Evolutionary conservation across 495 filamentous ascomycete species (phyloP).

Genomic region (Bacidia gigantensis): DNA sequence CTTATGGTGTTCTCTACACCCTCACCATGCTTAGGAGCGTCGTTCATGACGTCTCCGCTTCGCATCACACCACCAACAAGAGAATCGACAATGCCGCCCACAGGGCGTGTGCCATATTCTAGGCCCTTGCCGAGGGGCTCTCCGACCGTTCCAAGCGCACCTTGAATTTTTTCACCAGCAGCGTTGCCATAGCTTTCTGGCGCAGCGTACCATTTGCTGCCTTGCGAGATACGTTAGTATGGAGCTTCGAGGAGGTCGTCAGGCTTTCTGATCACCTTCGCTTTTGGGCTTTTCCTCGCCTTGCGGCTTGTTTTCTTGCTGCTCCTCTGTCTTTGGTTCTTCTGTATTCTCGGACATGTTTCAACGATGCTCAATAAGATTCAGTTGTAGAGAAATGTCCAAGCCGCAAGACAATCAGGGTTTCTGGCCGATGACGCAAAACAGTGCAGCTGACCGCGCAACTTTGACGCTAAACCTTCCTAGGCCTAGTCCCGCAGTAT

Average conservation of each 20-base stretch:
- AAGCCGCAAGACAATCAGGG: too few relatives aligned
- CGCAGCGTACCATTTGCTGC: background rate
- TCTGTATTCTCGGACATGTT: background rate
- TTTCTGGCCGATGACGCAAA: too few relatives aligned
- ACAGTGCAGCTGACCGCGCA: too few relatives aligned
- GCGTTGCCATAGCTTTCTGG: constrained; percentile 13
- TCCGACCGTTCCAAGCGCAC: constrained; percentile 16
- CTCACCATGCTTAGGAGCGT: constrained; percentile 6
- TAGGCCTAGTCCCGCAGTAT: too few relatives aligned
- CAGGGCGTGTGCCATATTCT: constrained; percentile 10
- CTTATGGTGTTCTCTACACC: constrained; percentile 10
- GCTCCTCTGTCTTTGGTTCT: background rate
- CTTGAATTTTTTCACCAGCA: constrained; percentile 14
- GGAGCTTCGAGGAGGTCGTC: background rate
- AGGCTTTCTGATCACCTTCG: constrained; percentile 4
- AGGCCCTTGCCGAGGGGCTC: constrained; percentile 19
- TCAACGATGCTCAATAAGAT: too few relatives aligned
- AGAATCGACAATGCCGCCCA: constrained; percentile 18
- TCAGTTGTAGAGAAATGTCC: too few relatives aligned
- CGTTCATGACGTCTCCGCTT: constrained; percentile 7
- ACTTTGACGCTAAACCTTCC: too few relatives aligned
- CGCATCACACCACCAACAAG: constrained; percentile 17
- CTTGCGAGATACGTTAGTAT: background rate
- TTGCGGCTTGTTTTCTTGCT: background rate
- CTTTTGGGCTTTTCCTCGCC: background rate